A percentile compares a stretch with the other conserved stretches of the same genome.
phyloP scores from a whole-genome alignment of 768 basidiomycete genomes.

The Suillus occidentalis region DNA sequence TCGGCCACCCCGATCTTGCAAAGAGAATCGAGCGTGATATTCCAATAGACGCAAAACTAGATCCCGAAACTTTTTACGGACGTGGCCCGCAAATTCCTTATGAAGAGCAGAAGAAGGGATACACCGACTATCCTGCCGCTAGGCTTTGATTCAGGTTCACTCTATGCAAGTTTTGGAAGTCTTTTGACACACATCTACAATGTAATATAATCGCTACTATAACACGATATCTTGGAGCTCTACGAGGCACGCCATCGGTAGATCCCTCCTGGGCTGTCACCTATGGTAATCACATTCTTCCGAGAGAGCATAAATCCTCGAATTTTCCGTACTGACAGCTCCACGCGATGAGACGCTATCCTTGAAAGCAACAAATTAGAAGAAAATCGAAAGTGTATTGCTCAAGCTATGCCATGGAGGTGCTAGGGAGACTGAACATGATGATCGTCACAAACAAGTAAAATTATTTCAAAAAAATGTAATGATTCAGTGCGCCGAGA shows the following conservation, averaged over 20 bases:
- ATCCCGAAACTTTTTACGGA: conserved; percentile 24
- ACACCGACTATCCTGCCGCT: conserved; percentile 39
- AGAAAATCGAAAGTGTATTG: conserved; percentile 22
- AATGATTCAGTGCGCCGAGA: too few relatives aligned
- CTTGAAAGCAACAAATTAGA: conserved; percentile 21
- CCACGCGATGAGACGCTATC: conserved; percentile 26
- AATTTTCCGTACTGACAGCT: conserved; percentile 12
- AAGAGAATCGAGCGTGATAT: conserved; percentile 23
- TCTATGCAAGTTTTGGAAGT: not conserved
- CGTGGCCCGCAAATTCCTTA: conserved; percentile 18
- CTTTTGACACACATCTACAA: not conserved
- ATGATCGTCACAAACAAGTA: too few relatives aligned
- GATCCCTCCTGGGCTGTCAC: conserved; percentile 11
- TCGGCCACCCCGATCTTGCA: conserved; percentile 43
- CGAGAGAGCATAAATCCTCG: conserved; percentile 28
- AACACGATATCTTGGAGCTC: not conserved
- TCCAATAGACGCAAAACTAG: conserved; percentile 20
- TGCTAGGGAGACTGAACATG: too few relatives aligned
- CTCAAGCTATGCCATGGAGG: conserved; percentile 17
- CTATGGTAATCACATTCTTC: conserved; percentile 35
- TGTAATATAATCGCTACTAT: not conserved
- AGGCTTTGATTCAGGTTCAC: not conserved
- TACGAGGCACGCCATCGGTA: not conserved
- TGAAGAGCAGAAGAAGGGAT: conserved; percentile 30
- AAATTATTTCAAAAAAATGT: too few relatives aligned